These are phyloP conservation scores for Claviceps pazoutovae DNA, from an alignment of 2,329 filamentous ascomycete genomes.

Conservation along the genomic window DNA sequence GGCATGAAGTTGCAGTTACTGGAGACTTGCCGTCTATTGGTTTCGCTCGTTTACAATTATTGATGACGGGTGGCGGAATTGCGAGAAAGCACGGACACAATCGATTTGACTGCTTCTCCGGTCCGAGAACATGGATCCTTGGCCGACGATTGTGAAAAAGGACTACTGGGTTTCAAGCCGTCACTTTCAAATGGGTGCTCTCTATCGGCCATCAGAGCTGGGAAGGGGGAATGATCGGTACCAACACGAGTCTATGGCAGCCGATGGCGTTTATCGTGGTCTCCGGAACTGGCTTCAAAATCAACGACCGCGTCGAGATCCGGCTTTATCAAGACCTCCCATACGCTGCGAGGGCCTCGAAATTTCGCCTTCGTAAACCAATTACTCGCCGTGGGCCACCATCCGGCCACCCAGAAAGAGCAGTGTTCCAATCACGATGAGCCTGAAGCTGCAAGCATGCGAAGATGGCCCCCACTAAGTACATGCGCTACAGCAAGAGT, in stretches of 20 bases:
- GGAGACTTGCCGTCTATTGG: background rate
- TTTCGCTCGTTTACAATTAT: too few relatives aligned
- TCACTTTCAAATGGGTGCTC: constrained; percentile 58
- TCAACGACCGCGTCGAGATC: constrained; percentile 80
- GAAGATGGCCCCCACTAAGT: constrained; percentile 58
- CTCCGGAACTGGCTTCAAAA: constrained; percentile 54
- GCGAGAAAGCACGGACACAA: too few relatives aligned
- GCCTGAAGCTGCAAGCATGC: constrained; percentile 59
- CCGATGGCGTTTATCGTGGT: constrained; percentile 57
- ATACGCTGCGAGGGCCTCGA: constrained; percentile 34
- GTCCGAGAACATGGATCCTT: constrained; percentile 27
- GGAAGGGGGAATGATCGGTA: constrained; percentile 76
- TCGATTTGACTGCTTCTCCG: too few relatives aligned
- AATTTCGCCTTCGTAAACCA: constrained; percentile 48
- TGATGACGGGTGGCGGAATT: too few relatives aligned
- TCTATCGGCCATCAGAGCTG: constrained; percentile 51
- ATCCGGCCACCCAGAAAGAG: constrained; percentile 81
- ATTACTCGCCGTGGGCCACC: constrained; percentile 67
- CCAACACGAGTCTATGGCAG: constrained; percentile 60
- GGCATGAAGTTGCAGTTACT: background rate
- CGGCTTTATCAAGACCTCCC: constrained; percentile 51
- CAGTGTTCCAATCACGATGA: constrained; percentile 72
- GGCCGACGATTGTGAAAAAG: constrained; percentile 36
- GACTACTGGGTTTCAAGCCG: constrained; percentile 32
- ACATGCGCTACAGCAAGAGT: constrained; percentile 87